Evolutionary conservation across 495 filamentous ascomycete species (phyloP), one percentile per base, ranked within the genome.

Genomic region (Penicillium samsonianum): DNA sequence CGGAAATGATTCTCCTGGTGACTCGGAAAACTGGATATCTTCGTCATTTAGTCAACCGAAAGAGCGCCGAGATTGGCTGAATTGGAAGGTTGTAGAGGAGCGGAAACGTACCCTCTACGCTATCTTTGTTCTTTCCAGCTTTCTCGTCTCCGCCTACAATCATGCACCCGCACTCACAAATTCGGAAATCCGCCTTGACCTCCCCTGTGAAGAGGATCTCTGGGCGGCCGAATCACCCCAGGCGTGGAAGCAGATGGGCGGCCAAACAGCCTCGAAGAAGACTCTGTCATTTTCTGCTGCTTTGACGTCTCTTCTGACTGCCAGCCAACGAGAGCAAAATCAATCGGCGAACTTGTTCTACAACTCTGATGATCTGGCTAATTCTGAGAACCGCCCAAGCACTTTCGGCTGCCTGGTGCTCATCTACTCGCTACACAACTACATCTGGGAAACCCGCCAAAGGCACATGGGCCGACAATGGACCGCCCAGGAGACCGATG

Each of bases 371-470:
- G 73, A 76, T 41, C 67, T 85, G 2, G 75, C 82, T 20, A 81
- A 82, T 64, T 84, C 80, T 53, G 83, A 92, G 47, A 75, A 96
- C 53, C 87, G 85, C 58, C 92, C 92, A 3, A 98, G 94, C 72
- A 94, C 92, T 6, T 96, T 96, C 65, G 94, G 94, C 20, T 98
- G 94, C 73, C 76, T 97, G 16, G 82, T 96, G 11, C 78, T 98
- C 50, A 98, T 98, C 67, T 95, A 96, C 70, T 93, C 94, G 1
- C 76, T 98, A 25, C 94, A 98, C 72, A 96, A 96, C 60, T 97
- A 97, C 71, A 96, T 98, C 43, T 98, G 94, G 94, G 93, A 98
- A 73, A 96, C 92, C 2, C 84, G 94, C 38, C 92, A 96, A 70
- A 79, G 91, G 35, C 93, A 97, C 64, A 87, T 92, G 65, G 92